These are phyloP conservation scores for Epicoccum sorghinum DNA, from an alignment of 2,329 filamentous ascomycete genomes.

Conservation along the genomic window DNA sequence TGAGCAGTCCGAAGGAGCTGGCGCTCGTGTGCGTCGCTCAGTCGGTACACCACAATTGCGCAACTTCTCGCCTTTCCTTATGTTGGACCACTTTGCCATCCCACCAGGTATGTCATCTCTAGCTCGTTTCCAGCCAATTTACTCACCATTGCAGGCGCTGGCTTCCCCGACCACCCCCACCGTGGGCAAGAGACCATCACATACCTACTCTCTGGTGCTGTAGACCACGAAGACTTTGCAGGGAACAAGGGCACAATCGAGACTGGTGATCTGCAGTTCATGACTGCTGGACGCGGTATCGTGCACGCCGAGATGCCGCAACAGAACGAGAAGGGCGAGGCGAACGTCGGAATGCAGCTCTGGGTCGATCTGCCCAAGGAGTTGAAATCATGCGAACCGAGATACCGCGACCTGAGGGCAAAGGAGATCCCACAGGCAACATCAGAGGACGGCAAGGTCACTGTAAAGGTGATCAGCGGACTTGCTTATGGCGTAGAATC, in stretches of 20 bases:
- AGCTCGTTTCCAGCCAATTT: not conserved
- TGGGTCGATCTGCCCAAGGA: slow-evolving; percentile 90
- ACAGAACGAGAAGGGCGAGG: slow-evolving; percentile 73
- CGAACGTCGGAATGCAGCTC: slow-evolving; percentile 88
- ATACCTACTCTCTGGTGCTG: slow-evolving; percentile 82
- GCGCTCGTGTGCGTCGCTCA: slow-evolving; percentile 83
- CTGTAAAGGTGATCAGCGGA: slow-evolving; percentile 89
- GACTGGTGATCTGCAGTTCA: slow-evolving; percentile 93
- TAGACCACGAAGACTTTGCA: slow-evolving; percentile 92
- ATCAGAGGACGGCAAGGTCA: slow-evolving; percentile 73
- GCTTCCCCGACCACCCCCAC: slow-evolving; percentile 86
- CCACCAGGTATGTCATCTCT: slow-evolving; percentile 56
- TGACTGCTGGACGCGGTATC: slow-evolving; percentile 91
- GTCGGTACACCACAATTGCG: slow-evolving; percentile 83
- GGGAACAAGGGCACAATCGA: slow-evolving; percentile 84
- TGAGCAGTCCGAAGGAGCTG: slow-evolving; percentile 87
- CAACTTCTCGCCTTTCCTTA: slow-evolving; percentile 91
- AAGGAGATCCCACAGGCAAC: slow-evolving; percentile 78
- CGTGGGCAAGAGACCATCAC: slow-evolving; percentile 90
- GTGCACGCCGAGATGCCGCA: slow-evolving; percentile 96
- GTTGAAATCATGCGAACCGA: slow-evolving; percentile 86
- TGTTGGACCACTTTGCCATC: slow-evolving; percentile 90
- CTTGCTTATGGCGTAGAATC: slow-evolving; percentile 83
- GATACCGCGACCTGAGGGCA: slow-evolving; percentile 84
- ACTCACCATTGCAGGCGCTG: slow-evolving; percentile 60